Evolutionary conservation across 306 rosid genomes (phyloP).

Genomic region (Comarum palustre): DNA sequence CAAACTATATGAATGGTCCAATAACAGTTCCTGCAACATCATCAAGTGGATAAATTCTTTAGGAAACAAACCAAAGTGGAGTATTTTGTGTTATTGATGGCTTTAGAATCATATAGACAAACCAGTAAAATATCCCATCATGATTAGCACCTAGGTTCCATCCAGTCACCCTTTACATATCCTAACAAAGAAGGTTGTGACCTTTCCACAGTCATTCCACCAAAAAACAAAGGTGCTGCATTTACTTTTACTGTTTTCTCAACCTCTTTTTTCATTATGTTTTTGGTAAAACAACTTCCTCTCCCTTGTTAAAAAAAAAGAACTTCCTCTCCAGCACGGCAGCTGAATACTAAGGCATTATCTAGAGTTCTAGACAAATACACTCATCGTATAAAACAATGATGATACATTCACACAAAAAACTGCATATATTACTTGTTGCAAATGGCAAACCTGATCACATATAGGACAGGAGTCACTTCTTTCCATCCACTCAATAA

Average conservation of each 20-base stretch:
- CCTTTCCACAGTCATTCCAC: conserved; percentile 6
- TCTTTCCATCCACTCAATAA: conserved; percentile 82
- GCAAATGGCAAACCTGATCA: conserved; percentile 48
- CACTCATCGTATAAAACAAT: neutral
- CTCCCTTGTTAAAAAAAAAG: no score
- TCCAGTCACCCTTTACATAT: conserved; percentile 7
- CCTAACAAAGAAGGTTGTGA: neutral
- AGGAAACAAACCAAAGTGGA: neutral
- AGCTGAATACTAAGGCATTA: conserved; percentile 1
- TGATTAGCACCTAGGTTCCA: neutral
- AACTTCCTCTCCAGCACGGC: neutral
- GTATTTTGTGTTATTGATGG: neutral
- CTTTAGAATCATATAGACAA: neutral
- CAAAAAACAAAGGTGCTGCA: neutral
- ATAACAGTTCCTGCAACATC: conserved; percentile 37
- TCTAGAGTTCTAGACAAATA: neutral
- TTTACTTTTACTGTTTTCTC: neutral
- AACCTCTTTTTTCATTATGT: neutral
- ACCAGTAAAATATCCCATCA: neutral
- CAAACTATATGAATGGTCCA: conserved; percentile 26
- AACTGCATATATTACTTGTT: conserved; percentile 13
- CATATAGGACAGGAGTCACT: conserved; percentile 74
- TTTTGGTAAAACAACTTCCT: conserved; percentile 6
- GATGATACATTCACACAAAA: neutral
- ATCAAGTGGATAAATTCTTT: conserved; percentile 1